Base-by-base conservation (phyloP, 176 grass and related monocot genomes). In the Cenchrus purpureus region DNA sequence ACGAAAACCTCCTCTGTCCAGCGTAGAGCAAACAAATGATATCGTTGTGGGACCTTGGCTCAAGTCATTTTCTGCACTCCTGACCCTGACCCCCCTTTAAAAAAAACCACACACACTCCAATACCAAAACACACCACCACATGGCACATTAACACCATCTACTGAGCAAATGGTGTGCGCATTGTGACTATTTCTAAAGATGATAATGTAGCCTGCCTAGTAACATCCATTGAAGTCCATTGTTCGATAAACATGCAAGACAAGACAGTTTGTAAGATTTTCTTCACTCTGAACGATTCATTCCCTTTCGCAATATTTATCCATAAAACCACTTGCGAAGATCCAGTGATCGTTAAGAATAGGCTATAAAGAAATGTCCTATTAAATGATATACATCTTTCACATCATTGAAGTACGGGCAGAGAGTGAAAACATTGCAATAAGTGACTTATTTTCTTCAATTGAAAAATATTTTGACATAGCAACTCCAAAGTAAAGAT, bases 311-410 rank as follows among this genome's bases (percentile, higher is more conserved):
- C 10, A 53, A 51, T 51, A 37, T 37, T 53, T 80, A 17, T 67
- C 16, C 10, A 20, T 15, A 40, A 34, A 5, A 32, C 53, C 45
- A 53, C 19, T 37, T 19, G 7, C 10, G 67, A 37, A 79, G 28
- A 79, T 5, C n/a, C 15, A 79, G 28, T 10, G 32, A 28, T 25
- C 22, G 16, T n/a, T 63, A 78, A 63, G 34, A 77, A 61, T 45
- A 62, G 44, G 60, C 48, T 43, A 4, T 7, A 2, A 5, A 32
- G 3, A 12, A 50, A 22, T 58, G 17, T 25, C 32, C 19, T 37
- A 58, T 77, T 48, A 79, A 19, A 65, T 79, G 45, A 12, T 25
- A 66, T 34, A 65, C 20, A 50, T 43, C 78, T 53, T 68, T 54
- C 62, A 65, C 61, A n/a, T 37, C 29, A 67, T 66, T 66, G 53